Evolutionary conservation across 2,329 filamentous ascomycete species (phyloP), one percentile per base, ranked within the genome.

Genomic region (Coniella lustricola): DNA sequence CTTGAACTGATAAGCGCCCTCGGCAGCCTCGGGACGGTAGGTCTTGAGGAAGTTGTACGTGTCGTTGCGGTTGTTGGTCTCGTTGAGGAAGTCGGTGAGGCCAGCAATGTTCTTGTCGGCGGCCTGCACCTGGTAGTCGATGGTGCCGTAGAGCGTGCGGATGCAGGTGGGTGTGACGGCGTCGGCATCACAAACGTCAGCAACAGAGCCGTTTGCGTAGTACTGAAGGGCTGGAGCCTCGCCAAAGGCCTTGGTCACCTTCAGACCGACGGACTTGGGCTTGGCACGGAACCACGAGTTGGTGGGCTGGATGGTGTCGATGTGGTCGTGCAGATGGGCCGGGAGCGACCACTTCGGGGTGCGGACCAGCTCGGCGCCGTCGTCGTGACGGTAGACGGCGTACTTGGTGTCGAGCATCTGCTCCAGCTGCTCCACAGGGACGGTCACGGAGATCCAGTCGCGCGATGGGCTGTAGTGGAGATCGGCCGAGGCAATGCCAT

Each of bases 321-420:
- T 67, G 51, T 65, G 54, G 13, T 45, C 44, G 18, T 62, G 57
- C 41, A 75, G 55, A 21, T 67, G 61, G 14, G 70, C 64, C 1
- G 62, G 62, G 4, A 83, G 69, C 37, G 77, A 81, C 77, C 78
- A 82, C 35, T 68, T 62, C 1, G 74, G 71, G 0, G 79, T 70
- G 37, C 79, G 72, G 14, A 75, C 67, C 7, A 80, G 58, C 10
- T 67, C 59, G 3, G 68, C 60, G n/a, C 78, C 79, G 57, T 81
- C 73, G 29, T 65, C 62, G 55, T 79, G 76, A 59, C 73, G 63
- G 62, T 73, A 83, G 3, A 64, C 49, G 17, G 61, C 62, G 52
- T 63, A 69, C 20, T 63, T 58, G 8, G 73, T 71, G n/a, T 65
- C 61, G 12, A 80, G 65, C 38, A 81, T 63, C 40, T 62, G 59